Evolutionary conservation across 768 basidiomycete genomes (phyloP).

Genomic region (Auricularia sp.): DNA sequence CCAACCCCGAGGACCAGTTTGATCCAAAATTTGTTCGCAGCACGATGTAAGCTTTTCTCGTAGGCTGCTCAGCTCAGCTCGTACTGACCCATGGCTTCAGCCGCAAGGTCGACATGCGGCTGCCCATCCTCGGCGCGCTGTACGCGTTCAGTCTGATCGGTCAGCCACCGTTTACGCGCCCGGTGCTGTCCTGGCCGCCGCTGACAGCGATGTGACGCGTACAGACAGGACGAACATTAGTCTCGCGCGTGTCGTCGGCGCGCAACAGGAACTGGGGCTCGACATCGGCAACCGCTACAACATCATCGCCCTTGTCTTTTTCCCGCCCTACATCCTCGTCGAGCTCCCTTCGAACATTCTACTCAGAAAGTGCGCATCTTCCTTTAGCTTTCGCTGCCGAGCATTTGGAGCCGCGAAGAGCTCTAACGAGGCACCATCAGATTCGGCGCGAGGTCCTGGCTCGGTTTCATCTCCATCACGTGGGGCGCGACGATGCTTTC

Average conservation of each 20-base stretch:
- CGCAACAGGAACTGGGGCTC: background rate
- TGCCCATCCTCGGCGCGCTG: constrained; percentile 6
- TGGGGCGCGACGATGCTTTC: constrained; percentile 20
- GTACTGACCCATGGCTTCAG: background rate
- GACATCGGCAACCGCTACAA: background rate
- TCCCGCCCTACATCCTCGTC: background rate
- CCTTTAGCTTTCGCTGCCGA: background rate
- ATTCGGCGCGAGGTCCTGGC: background rate
- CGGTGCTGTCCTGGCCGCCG: background rate
- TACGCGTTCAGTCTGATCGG: constrained; percentile 8
- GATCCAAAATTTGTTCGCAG: background rate
- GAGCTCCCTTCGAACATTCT: background rate
- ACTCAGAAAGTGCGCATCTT: background rate
- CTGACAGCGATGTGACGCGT: background rate
- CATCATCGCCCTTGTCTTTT: background rate
- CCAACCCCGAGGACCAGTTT: background rate
- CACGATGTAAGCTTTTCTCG: background rate
- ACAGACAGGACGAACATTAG: background rate
- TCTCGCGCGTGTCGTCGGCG: background rate
- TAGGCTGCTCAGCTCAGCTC: background rate
- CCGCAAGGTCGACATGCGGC: constrained; percentile 4
- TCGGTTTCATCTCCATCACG: constrained; percentile 1
- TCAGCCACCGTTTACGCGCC: constrained; percentile 6
- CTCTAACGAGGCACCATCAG: background rate
- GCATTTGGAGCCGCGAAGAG: too few species aligned